Percentiles rank a stretch among this genome's conserved stretches.
phyloP scores from a whole-genome alignment of 768 basidiomycete genomes.

The Boletus pseudo-olivaceus region DNA sequence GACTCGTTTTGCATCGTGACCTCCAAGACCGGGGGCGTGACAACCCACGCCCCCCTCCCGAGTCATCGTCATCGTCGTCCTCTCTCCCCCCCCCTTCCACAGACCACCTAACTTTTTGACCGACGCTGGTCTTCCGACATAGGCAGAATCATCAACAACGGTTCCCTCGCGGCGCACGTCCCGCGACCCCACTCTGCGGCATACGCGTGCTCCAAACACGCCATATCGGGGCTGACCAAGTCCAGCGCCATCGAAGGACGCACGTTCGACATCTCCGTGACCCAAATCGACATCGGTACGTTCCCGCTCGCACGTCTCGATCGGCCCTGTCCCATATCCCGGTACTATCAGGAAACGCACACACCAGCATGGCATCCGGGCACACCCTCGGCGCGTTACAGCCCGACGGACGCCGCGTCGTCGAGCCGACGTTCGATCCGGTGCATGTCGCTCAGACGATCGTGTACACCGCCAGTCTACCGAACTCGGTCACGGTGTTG shows the following conservation, averaged over 20 bases:
- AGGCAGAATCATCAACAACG: constrained; percentile 85
- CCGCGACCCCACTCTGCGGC: constrained; percentile 62
- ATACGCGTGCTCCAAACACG: constrained; percentile 81
- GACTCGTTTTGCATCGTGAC: no score
- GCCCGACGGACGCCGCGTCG: constrained; percentile 54
- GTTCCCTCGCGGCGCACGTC: constrained; percentile 68
- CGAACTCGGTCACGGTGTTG: constrained; percentile 65
- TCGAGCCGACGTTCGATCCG: constrained; percentile 69
- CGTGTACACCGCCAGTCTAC: constrained; percentile 68
- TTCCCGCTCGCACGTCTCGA: neutral
- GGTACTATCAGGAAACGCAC: constrained; percentile 46
- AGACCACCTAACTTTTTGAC: neutral
- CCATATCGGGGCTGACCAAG: constrained; percentile 73
- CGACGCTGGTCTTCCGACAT: neutral
- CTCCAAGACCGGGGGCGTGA: neutral
- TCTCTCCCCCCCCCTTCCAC: no score
- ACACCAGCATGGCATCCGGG: constrained; percentile 52
- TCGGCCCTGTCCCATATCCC: neutral
- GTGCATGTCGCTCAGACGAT: constrained; percentile 68
- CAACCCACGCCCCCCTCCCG: no score
- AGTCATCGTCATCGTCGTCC: neutral
- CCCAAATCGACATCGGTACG: constrained; percentile 79
- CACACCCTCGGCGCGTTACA: constrained; percentile 56
- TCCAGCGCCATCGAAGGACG: constrained; percentile 76
- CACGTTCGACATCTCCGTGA: constrained; percentile 66